Evolutionary conservation across 2,329 filamentous ascomycete species (phyloP), one percentile per base, ranked within the genome.

Genomic region (Aureobasidium lini): DNA sequence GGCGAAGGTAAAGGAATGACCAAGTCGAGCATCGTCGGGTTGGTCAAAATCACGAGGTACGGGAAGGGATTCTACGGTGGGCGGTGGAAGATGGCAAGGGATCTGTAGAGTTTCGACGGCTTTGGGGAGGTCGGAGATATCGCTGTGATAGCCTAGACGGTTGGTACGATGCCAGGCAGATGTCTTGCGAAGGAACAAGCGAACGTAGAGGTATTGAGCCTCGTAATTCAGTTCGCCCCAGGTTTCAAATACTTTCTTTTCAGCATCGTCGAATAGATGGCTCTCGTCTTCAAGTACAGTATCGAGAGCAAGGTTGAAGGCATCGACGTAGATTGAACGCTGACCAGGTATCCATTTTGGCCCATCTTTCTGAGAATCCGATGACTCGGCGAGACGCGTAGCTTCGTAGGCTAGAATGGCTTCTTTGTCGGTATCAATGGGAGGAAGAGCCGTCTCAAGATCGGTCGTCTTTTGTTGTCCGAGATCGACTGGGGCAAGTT

Each of bases 321-420:
- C 94, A 74, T 99, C 94, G 16, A 96, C 90, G 67, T 99, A 99
- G 59, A 99, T 90, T 1, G 92, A 97, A 68, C 86, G 95, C 70
- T 84, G 86, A 0, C 90, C 90, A 67, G 81, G 84, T 4, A 85
- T 74, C 90, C 90, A 96, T 61, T 76, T 81, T 53, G 77, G 77
- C 54, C 84, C 75, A 60, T 79, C 79, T 4, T 16, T 15, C 11
- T 37, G 28, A 5, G 52, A 37, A 10, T 46, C 40, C 11, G 42
- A 28, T 29, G 11, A 37, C 2, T 46, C 31, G 10, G 52, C 40
- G 13, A 87, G 68, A 7, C 82, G 77, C 39, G 77, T 75, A 2
- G 79, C 77, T 72, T 95, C 89, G 67, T 96, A 96, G 64, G 89
- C 84, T 62, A 88, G 81, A 61, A 95, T 89, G 2, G 90, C 88